A percentile compares a stretch with the other conserved stretches of the same genome.
These are phyloP conservation scores for Reticulascus tulasneorum DNA, from an alignment of 2,329 filamentous ascomycete species.

Conservation along the genomic window DNA sequence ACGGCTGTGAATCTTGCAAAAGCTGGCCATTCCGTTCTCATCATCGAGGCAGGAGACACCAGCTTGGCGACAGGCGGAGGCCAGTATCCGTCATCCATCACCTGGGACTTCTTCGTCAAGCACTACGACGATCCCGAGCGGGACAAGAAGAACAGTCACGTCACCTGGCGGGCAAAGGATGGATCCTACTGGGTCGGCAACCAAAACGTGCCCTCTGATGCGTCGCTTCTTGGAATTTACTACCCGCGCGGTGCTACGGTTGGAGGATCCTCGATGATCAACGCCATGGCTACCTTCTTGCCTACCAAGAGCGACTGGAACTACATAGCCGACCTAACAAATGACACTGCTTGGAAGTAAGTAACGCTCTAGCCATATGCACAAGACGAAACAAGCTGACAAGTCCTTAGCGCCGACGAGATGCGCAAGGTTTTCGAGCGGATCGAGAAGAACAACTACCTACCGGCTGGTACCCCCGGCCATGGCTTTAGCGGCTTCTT, in stretches of 20 bases:
- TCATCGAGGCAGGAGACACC: constrained; percentile 51
- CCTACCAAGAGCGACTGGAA: constrained; percentile 7
- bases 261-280: constrained; percentile 7
- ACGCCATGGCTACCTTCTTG: constrained; percentile 6
- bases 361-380: not conserved
- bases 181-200: constrained; percentile 1
- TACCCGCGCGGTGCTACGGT: constrained; percentile 9
- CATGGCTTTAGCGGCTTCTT: constrained; percentile 40
- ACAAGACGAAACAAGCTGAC: not conserved
- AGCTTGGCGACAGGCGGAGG: not conserved
- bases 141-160: constrained; percentile 44
- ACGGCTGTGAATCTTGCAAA: constrained; percentile 50
- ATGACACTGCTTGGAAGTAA: constrained; percentile 1
- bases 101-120: constrained; percentile 60
- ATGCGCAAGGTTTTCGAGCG: constrained; percentile 38
- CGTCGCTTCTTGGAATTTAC: constrained; percentile 5
- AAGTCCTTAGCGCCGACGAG: constrained; percentile 19
- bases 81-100: constrained; percentile 29
- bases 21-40: constrained; percentile 49
- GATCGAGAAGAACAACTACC: constrained; percentile 39
- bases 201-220: constrained; percentile 1
- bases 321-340: constrained; percentile 1
- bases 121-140: constrained; percentile 51
- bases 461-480: constrained; percentile 29
- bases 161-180: not conserved